phyloP scores from a whole-genome alignment of 192 early-diverging fungal species.

The Linnemannia zychae region DNA sequence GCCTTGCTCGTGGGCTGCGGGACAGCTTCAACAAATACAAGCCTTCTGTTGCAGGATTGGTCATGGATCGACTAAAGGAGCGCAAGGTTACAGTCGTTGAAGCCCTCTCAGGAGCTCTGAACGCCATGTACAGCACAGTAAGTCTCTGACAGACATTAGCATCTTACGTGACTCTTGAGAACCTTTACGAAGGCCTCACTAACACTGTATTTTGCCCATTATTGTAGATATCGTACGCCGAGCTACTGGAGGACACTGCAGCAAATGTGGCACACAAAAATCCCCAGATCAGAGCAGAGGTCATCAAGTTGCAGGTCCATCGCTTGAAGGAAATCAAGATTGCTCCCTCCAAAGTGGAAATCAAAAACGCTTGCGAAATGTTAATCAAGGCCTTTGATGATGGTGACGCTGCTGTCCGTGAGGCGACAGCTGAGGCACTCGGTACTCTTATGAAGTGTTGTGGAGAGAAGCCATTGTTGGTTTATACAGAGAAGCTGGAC shows the following conservation, averaged over 20 bases:
- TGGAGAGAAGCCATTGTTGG: constrained; percentile 79
- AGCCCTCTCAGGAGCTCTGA: constrained; percentile 81
- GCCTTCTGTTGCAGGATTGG: constrained; percentile 71
- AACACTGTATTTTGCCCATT: background rate
- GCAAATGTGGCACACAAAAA: constrained; percentile 88
- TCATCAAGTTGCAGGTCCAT: constrained; percentile 79
- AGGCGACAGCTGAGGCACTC: constrained; percentile 85
- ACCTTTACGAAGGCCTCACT: background rate
- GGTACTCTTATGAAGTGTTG: constrained; percentile 93
- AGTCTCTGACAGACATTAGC: background rate
- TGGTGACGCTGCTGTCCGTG: constrained; percentile 84
- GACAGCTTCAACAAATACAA: constrained; percentile 86
- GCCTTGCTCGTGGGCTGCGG: constrained; percentile 84
- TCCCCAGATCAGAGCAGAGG: constrained; percentile 89
- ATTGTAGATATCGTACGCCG: constrained; percentile 63
- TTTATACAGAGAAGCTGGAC: constrained; percentile 87
- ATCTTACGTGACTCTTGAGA: too few species aligned
- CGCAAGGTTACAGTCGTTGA: constrained; percentile 93
- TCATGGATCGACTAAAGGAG: constrained; percentile 96
- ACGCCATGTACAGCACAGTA: constrained; percentile 84
- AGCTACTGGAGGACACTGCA: constrained; percentile 84
- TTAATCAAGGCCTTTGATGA: constrained; percentile 88
- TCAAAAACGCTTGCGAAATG: constrained; percentile 84
- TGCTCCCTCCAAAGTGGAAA: constrained; percentile 82
- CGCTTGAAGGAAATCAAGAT: constrained; percentile 80